A percentile compares a stretch with the other conserved stretches of the same genome.
Conservation (phyloP, 2,329 filamentous ascomycete genomes). For the Ilyonectria robusta region DNA sequence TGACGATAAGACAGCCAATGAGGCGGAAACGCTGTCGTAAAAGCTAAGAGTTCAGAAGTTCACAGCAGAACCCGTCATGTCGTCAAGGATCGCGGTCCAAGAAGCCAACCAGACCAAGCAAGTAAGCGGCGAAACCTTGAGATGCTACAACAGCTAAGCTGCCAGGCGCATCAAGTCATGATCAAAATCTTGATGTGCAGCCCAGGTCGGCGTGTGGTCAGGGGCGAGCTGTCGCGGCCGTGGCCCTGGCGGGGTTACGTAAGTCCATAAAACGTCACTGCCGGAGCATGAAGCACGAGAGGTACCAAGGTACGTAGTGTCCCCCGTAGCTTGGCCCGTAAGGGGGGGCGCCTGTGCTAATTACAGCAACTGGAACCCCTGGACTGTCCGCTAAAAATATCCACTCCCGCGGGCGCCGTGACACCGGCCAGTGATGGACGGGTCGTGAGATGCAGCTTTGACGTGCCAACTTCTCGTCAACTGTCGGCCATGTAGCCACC, state of each 20-base stretch:
- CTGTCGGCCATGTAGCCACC: slow-evolving; percentile 14
- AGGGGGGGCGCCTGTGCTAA: slow-evolving; percentile 12
- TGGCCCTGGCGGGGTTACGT: slow-evolving; percentile 24
- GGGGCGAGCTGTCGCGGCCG: slow-evolving; percentile 28
- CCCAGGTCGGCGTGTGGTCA: slow-evolving; percentile 15
- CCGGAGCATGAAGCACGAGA: not conserved
- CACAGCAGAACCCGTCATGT: slow-evolving; percentile 18
- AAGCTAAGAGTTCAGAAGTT: slow-evolving; percentile 16
- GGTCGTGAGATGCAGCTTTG: not conserved
- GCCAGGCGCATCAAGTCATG: slow-evolving; percentile 6
- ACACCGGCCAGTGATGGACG: slow-evolving; percentile 15
- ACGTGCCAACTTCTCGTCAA: slow-evolving; percentile 1
- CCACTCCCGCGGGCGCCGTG: slow-evolving; percentile 6
- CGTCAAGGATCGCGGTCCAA: slow-evolving; percentile 6
- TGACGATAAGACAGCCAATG: slow-evolving; percentile 7
- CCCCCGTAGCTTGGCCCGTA: not conserved
- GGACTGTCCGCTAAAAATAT: slow-evolving; percentile 14
- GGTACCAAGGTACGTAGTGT: not conserved
- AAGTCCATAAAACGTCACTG: slow-evolving; percentile 17
- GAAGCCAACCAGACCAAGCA: slow-evolving; percentile 7
- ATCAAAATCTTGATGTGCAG: slow-evolving; percentile 4
- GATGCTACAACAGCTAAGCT: not conserved
- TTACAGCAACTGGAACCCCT: slow-evolving; percentile 10
- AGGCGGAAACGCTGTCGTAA: slow-evolving; percentile 1
- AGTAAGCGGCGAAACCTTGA: not conserved